Evolutionary conservation across 345 rosid species (phyloP).

Genomic region (Ceriops decandra): DNA sequence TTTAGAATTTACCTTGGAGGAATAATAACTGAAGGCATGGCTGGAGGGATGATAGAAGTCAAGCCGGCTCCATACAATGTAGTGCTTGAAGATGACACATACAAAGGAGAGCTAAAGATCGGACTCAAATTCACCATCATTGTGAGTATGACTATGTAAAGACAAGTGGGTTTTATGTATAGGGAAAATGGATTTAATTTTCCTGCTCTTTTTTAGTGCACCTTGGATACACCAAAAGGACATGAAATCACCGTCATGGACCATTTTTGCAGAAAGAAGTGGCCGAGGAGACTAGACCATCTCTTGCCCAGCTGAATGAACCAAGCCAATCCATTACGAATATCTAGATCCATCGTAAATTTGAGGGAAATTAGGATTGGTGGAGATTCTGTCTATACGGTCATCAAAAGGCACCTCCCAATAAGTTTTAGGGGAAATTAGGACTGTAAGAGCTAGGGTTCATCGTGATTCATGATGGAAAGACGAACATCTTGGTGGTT

Average conservation of each 20-base stretch:
- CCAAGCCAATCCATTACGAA: constrained; percentile 15
- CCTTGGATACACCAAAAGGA: neutral
- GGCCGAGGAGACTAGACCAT: too few relatives aligned
- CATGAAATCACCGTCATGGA: constrained; percentile 21
- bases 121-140: constrained; percentile 61
- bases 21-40: constrained; percentile 56
- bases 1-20: constrained; percentile 69
- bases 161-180: neutral
- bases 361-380: constrained; percentile 44
- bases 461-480: neutral
- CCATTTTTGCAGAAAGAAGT: too few relatives aligned
- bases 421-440: too few relatives aligned
- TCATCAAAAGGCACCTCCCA: too few relatives aligned
- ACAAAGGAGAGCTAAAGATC: constrained; percentile 60
- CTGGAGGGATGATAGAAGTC: constrained; percentile 48
- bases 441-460: constrained; percentile 14
- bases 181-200: too few relatives aligned
- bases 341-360: constrained; percentile 26
- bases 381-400: constrained; percentile 16
- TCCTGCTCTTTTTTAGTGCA: neutral
- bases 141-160: constrained; percentile 35
- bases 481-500: neutral
- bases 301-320: constrained; percentile 14
- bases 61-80: constrained; percentile 65
- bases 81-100: constrained; percentile 74